These are phyloP conservation scores for Ustilago xerochloae DNA, from an alignment of 1,284 basidiomycete species.

Conservation along the genomic window DNA sequence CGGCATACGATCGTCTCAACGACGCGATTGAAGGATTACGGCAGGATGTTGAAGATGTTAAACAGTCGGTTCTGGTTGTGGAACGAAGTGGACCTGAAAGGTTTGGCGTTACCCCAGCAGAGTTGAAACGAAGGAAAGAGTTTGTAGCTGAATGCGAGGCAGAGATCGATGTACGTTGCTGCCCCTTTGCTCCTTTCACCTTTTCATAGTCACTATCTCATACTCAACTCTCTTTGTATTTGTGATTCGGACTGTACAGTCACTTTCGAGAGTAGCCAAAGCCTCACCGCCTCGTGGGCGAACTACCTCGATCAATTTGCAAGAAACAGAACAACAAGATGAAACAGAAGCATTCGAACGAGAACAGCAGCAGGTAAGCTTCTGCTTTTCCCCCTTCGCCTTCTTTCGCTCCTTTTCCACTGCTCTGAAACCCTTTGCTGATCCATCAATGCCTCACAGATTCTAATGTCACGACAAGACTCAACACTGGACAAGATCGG, in stretches of 20 bases:
- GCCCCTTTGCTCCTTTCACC: no score
- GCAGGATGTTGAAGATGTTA: constrained; percentile 62
- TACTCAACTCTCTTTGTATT: background rate
- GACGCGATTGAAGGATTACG: constrained; percentile 56
- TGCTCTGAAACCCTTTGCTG: background rate
- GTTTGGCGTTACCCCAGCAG: constrained; percentile 55
- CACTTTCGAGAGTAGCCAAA: constrained; percentile 25
- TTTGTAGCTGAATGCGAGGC: constrained; percentile 56
- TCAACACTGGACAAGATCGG: constrained; percentile 63
- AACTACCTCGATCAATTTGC: constrained; percentile 24
- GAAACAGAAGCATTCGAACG: constrained; percentile 59
- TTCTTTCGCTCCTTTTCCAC: background rate
- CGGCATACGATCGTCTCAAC: constrained; percentile 45
- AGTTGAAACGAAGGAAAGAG: constrained; percentile 46
- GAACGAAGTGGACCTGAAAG: constrained; percentile 59
- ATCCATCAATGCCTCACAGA: constrained; percentile 13
- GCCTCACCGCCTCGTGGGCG: constrained; percentile 15
- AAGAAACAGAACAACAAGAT: constrained; percentile 50
- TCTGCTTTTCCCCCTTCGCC: background rate
- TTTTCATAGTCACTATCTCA: background rate
- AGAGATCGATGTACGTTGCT: constrained; percentile 43
- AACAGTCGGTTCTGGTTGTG: constrained; percentile 60
- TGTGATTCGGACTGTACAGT: constrained; percentile 1
- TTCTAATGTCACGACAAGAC: constrained; percentile 62
- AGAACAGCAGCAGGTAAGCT: constrained; percentile 64